Conservation (phyloP, 2,329 filamentous ascomycete genomes). For the Trichophyton verrucosum region DNA sequence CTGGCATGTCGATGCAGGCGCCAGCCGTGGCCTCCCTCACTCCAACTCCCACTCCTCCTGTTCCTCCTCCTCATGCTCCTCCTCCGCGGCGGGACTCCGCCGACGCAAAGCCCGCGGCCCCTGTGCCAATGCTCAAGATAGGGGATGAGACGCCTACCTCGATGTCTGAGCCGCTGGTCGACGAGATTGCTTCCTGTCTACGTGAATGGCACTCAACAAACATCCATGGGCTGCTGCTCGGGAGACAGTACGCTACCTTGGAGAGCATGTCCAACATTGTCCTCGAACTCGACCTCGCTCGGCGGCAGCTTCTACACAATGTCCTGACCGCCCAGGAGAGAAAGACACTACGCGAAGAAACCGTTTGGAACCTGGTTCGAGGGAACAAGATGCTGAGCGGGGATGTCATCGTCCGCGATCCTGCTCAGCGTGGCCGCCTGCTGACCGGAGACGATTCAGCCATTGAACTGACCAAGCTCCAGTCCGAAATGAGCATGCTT, state of each 20-base stretch:
- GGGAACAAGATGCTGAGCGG: constrained; percentile 91
- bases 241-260: constrained; percentile 65
- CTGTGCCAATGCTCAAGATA: constrained; percentile 94
- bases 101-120: constrained; percentile 63
- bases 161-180: constrained; percentile 75
- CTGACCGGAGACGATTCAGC: constrained; percentile 88
- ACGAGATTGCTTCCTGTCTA: constrained; percentile 93
- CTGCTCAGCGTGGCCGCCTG: constrained; percentile 67
- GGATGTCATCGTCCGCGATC: constrained; percentile 89
- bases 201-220: constrained; percentile 98
- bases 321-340: constrained; percentile 83
- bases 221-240: constrained; percentile 78
- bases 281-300: constrained; percentile 66
- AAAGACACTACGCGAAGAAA: constrained; percentile 66
- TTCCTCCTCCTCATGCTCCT: constrained; percentile 15
- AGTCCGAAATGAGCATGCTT: constrained; percentile 91
- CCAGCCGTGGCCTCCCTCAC: constrained; percentile 24
- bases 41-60: constrained; percentile 17
- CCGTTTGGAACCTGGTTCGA: constrained; percentile 86
- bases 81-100: constrained; percentile 43
- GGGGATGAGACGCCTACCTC: constrained; percentile 93
- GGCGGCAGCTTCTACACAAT: constrained; percentile 85
- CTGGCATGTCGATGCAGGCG: constrained; percentile 19
- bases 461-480: constrained; percentile 77
- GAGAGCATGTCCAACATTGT: constrained; percentile 73